Conservation (phyloP, 345 rosid species). For the Populus pruinosa region DNA sequence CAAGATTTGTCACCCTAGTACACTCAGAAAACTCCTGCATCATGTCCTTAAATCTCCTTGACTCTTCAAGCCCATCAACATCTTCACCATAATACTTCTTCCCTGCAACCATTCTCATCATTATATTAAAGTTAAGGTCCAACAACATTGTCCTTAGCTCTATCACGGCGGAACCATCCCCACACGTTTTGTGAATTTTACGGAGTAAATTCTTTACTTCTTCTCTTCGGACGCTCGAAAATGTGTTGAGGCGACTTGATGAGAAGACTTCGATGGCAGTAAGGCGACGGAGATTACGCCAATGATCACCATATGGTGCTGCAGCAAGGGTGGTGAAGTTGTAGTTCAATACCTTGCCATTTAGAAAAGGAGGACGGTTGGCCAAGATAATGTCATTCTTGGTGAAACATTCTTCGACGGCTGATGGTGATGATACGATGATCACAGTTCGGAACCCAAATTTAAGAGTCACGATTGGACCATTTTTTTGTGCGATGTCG, state of each 20-base stretch:
- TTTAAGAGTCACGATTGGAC: conserved; percentile 36
- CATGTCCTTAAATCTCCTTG: conserved; percentile 34
- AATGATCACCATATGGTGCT: conserved; percentile 43
- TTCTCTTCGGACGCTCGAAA: conserved; percentile 29
- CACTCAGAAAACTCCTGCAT: conserved; percentile 25
- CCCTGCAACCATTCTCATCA: conserved; percentile 16
- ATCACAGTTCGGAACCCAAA: conserved; percentile 35
- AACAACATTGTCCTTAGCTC: conserved; percentile 5
- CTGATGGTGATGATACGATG: conserved; percentile 31
- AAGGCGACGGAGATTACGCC: conserved; percentile 62
- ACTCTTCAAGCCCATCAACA: conserved; percentile 28
- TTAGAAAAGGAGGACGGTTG: conserved; percentile 43
- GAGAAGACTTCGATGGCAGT: conserved; percentile 43
- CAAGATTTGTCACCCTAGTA: conserved; percentile 31
- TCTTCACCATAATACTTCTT: conserved; percentile 42
- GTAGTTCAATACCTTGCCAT: conserved; percentile 36
- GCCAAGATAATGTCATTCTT: conserved; percentile 49
- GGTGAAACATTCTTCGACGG: conserved; percentile 51
- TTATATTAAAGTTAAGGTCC: conserved; percentile 5
- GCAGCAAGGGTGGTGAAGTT: conserved; percentile 28
- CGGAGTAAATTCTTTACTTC: conserved; percentile 37
- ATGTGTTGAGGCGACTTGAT: conserved; percentile 23
- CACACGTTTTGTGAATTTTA: not conserved
- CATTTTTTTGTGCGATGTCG: conserved; percentile 37
- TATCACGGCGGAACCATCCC: not conserved